phyloP scores from a whole-genome alignment of 768 basidiomycete genomes.

The Amanita inopinata region DNA sequence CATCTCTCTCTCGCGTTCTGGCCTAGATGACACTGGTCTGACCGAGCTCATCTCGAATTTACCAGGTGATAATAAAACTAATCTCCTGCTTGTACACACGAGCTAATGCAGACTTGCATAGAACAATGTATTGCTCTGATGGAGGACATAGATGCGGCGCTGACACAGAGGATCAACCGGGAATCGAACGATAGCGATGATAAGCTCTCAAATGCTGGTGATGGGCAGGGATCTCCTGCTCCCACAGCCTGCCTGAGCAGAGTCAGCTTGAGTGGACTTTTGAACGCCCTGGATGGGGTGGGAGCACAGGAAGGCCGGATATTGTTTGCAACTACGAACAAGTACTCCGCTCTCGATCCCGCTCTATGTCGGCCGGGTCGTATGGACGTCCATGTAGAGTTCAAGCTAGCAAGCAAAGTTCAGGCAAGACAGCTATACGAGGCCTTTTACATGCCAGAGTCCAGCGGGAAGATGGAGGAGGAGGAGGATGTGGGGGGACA shows the following conservation, averaged over 20 bases:
- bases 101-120: slow-evolving; percentile 11
- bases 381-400: slow-evolving; percentile 74
- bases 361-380: slow-evolving; percentile 72
- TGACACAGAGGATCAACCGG: slow-evolving; percentile 36
- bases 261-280: slow-evolving; percentile 62
- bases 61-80: slow-evolving; percentile 34
- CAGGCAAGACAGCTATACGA: too few relatives aligned
- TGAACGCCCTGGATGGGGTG: slow-evolving; percentile 72
- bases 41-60: slow-evolving; percentile 41
- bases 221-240: slow-evolving; percentile 12
- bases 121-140: slow-evolving; percentile 66
- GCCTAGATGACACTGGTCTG: slow-evolving; percentile 47
- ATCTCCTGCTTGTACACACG: slow-evolving; percentile 1
- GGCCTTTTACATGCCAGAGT: slow-evolving; percentile 47
- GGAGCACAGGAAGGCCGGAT: slow-evolving; percentile 78
- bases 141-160: slow-evolving; percentile 81
- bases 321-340: slow-evolving; percentile 73
- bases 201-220: slow-evolving; percentile 7
- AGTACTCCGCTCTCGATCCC: slow-evolving; percentile 57
- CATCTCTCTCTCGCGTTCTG: slow-evolving; percentile 45
- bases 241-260: slow-evolving; percentile 24
- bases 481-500: too few relatives aligned
- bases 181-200: slow-evolving; percentile 18
- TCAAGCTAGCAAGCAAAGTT: slow-evolving; percentile 60
- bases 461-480: too few relatives aligned